Evolutionary conservation across 2,329 filamentous ascomycete genomes (phyloP).

Genomic region (Microdochium paspali): DNA sequence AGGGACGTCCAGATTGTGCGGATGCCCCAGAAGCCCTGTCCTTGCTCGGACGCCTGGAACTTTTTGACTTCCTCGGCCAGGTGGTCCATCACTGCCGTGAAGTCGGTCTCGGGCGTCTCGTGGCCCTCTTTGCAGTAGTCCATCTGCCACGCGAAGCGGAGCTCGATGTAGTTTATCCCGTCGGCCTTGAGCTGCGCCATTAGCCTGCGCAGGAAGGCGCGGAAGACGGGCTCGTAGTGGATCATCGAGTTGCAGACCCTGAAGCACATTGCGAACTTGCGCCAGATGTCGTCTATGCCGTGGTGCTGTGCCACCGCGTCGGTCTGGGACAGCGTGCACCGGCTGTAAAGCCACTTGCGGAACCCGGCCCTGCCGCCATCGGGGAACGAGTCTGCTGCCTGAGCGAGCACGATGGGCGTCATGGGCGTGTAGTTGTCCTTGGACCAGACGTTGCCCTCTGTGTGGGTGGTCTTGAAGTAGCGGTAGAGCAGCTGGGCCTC

Average conservation of each 20-base stretch:
- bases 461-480: constrained; percentile 38
- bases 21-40: constrained; percentile 73
- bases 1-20: constrained; percentile 78
- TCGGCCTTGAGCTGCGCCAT: constrained; percentile 67
- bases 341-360: constrained; percentile 63
- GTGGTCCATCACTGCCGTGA: constrained; percentile 59
- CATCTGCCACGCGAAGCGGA: constrained; percentile 64
- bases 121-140: constrained; percentile 57
- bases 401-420: constrained; percentile 45
- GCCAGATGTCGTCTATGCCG: constrained; percentile 76
- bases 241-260: constrained; percentile 63
- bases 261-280: constrained; percentile 71
- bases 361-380: constrained; percentile 64
- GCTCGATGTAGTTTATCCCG: constrained; percentile 76
- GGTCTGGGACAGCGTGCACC: constrained; percentile 60
- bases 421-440: constrained; percentile 45
- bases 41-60: constrained; percentile 64
- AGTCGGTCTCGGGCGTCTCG: constrained; percentile 58
- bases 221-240: constrained; percentile 85
- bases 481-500: constrained; percentile 52
- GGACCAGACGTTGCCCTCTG: constrained; percentile 52
- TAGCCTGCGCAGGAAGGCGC: constrained; percentile 62
- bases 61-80: constrained; percentile 68
- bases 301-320: constrained; percentile 75
- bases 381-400: constrained; percentile 67